Conservation (phyloP, 495 filamentous ascomycete species). For the Daldinia bambusicola region DNA sequence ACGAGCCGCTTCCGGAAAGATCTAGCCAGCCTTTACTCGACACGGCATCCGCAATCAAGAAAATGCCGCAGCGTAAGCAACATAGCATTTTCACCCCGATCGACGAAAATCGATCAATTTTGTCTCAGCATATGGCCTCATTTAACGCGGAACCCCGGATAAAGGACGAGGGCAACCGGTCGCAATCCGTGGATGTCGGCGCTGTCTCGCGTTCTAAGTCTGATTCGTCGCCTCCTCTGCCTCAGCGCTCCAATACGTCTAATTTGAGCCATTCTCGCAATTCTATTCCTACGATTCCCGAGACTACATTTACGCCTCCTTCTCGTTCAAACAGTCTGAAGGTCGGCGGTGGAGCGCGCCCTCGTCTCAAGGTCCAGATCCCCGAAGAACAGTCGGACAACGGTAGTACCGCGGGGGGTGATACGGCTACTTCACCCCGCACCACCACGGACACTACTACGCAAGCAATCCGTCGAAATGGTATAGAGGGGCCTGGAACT, state of each 20-base stretch:
- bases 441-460: conserved; percentile 66
- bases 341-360: conserved; percentile 70
- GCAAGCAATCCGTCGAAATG: conserved; percentile 52
- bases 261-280: conserved; percentile 58
- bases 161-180: conserved; percentile 59
- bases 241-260: conserved; percentile 56
- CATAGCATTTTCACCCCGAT: conserved; percentile 98
- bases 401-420: conserved; percentile 80
- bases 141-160: conserved; percentile 58
- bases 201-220: conserved; percentile 57
- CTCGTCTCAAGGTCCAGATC: conserved; percentile 91
- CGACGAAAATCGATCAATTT: conserved; percentile 87
- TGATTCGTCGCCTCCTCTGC: conserved; percentile 62
- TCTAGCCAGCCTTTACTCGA: conserved; percentile 55
- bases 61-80: conserved; percentile 76
- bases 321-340: conserved; percentile 76
- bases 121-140: conserved; percentile 83
- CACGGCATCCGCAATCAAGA: conserved; percentile 66
- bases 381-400: conserved; percentile 86
- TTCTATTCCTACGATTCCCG: conserved; percentile 66
- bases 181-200: conserved; percentile 73
- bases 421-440: conserved; percentile 72
- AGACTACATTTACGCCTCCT: conserved; percentile 69
- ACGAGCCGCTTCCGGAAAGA: conserved; percentile 56
- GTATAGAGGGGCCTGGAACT: conserved; percentile 64